Evolutionary conservation across 2,329 filamentous ascomycete species (phyloP).

Genomic region (Pseudogymnoascus sp.): DNA sequence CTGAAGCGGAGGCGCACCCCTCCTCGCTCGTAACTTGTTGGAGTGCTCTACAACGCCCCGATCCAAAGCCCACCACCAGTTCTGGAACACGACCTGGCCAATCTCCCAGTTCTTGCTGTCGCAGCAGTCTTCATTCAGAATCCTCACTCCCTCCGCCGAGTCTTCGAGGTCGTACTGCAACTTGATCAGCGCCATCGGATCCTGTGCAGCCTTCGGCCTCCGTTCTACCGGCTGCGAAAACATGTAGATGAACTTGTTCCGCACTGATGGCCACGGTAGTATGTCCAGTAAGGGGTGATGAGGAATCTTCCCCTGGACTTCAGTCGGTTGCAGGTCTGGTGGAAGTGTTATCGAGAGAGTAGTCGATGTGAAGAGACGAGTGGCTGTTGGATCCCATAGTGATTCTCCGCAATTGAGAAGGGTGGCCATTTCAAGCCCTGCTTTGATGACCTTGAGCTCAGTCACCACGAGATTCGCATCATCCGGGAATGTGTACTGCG

Average conservation of each 20-base stretch:
- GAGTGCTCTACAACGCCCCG: conserved; percentile 14
- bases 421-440: conserved; percentile 12
- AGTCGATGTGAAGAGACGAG: conserved; percentile 13
- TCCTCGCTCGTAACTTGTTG: conserved; percentile 13
- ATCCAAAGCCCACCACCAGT: conserved; percentile 19
- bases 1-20: conserved; percentile 11
- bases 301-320: conserved; percentile 14
- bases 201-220: conserved; percentile 13
- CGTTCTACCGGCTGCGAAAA: conserved; percentile 16
- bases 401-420: conserved; percentile 13
- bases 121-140: conserved; percentile 12
- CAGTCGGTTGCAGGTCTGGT: conserved; percentile 14
- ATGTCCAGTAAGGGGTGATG: conserved; percentile 16
- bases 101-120: conserved; percentile 16
- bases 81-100: conserved; percentile 15
- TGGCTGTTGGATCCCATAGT: conserved; percentile 12
- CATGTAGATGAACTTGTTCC: conserved; percentile 17
- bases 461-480: not conserved
- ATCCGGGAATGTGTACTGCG: conserved; percentile 15
- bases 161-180: conserved; percentile 16
- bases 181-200: conserved; percentile 14
- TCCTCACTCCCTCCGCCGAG: conserved; percentile 16
- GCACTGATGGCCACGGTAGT: conserved; percentile 17
- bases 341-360: conserved; percentile 12
- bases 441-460: conserved; percentile 10